These are phyloP conservation scores for Phytopythium montanum DNA, from an alignment of 352 stramenopile genomes.

Conservation along the genomic window DNA sequence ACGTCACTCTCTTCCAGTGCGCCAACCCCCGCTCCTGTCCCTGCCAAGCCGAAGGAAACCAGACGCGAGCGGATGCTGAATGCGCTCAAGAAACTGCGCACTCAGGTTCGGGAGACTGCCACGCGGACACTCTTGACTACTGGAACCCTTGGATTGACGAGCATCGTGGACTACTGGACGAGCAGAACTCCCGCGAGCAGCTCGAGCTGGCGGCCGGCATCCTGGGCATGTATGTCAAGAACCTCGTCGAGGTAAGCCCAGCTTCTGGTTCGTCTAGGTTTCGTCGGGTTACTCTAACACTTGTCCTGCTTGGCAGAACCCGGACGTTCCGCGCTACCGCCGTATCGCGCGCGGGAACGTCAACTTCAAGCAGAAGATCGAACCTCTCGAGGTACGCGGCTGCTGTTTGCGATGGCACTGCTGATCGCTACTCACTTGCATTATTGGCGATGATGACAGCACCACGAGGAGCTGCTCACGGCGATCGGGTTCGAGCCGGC, in stretches of 20 bases:
- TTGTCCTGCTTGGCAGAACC: slow-evolving; percentile 38
- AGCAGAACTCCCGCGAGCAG: slow-evolving; percentile 67
- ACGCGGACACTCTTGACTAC: neutral
- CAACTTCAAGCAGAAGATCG: slow-evolving; percentile 86
- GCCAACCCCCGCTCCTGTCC: slow-evolving; percentile 7
- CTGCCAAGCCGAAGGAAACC: slow-evolving; percentile 13
- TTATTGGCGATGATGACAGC: slow-evolving; percentile 20
- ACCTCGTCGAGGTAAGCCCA: slow-evolving; percentile 62
- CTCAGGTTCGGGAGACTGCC: slow-evolving; percentile 26
- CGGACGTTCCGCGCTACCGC: slow-evolving; percentile 76
- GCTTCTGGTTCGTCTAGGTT: neutral
- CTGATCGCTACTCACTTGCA: neutral
- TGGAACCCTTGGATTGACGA: neutral
- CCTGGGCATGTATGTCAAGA: slow-evolving; percentile 87
- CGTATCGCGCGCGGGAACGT: slow-evolving; percentile 72
- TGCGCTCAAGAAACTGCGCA: slow-evolving; percentile 45
- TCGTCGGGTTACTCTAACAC: neutral
- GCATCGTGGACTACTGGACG: neutral
- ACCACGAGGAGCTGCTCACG: slow-evolving; percentile 73
- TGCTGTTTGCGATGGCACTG: slow-evolving; percentile 7
- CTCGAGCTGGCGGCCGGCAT: slow-evolving; percentile 65
- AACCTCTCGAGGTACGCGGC: slow-evolving; percentile 56
- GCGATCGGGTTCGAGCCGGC: slow-evolving; percentile 74
- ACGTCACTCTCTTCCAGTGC: neutral
- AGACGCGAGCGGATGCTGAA: slow-evolving; percentile 42